Conservation (phyloP, 768 basidiomycete genomes). For the Agaricus subrufescens region DNA sequence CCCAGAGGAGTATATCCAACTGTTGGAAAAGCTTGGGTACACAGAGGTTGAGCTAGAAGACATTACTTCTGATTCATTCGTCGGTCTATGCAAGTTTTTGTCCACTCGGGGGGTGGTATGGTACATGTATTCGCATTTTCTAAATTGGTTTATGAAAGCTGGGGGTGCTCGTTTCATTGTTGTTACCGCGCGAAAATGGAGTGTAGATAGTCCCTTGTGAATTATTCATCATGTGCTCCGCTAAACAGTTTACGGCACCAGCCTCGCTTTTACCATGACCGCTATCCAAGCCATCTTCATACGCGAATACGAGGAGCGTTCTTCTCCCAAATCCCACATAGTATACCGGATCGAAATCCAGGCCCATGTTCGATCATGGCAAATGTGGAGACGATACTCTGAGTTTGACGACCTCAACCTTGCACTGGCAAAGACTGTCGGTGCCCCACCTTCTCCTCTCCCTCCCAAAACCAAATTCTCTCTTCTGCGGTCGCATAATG, state of each 20-base stretch:
- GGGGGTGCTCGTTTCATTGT: slow-evolving; percentile 47
- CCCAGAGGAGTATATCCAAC: slow-evolving; percentile 34
- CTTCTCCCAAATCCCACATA: slow-evolving; percentile 68
- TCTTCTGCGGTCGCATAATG: slow-evolving; percentile 53
- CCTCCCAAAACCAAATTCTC: slow-evolving; percentile 83
- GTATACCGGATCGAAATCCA: slow-evolving; percentile 83
- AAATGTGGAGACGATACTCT: slow-evolving; percentile 91
- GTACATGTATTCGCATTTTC: slow-evolving; percentile 34
- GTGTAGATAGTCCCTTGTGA: background rate
- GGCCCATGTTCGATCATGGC: slow-evolving; percentile 89
- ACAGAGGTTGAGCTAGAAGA: slow-evolving; percentile 50
- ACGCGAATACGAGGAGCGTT: slow-evolving; percentile 62
- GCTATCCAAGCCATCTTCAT: slow-evolving; percentile 77
- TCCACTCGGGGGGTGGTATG: slow-evolving; percentile 36
- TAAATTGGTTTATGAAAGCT: slow-evolving; percentile 29
- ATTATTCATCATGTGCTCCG: too few relatives aligned
- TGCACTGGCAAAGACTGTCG: slow-evolving; percentile 73
- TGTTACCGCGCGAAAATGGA: slow-evolving; percentile 28
- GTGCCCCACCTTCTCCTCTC: slow-evolving; percentile 73
- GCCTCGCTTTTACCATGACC: slow-evolving; percentile 39
- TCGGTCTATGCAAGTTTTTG: slow-evolving; percentile 49
- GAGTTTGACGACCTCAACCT: slow-evolving; percentile 88
- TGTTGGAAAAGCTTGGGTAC: slow-evolving; percentile 48
- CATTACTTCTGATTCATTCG: slow-evolving; percentile 53
- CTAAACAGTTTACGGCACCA: background rate